Conservation (phyloP, 768 basidiomycete genomes). For the Suillus bovinus region DNA sequence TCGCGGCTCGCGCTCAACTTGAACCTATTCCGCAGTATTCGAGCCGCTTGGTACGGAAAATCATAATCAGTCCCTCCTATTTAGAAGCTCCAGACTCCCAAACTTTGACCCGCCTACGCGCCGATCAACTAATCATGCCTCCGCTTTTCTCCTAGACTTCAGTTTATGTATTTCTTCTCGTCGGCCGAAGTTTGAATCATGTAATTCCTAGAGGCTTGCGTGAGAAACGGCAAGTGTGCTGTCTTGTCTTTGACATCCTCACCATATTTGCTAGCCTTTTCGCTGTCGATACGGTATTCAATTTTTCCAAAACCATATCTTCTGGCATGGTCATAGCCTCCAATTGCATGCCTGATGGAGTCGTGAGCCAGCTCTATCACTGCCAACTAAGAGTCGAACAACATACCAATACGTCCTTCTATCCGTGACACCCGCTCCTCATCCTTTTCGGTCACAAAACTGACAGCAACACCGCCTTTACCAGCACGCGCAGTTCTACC, state of each 20-base stretch:
- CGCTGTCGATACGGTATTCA: conserved; percentile 90
- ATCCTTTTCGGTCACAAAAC: conserved; percentile 93
- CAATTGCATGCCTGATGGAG: conserved; percentile 64
- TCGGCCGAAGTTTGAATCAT: conserved; percentile 87
- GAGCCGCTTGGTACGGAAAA: too few species aligned
- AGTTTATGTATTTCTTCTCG: conserved; percentile 80
- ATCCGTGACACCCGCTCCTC: conserved; percentile 81
- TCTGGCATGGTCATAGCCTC: conserved; percentile 78
- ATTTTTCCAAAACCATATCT: conserved; percentile 73
- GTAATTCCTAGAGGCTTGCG: conserved; percentile 58
- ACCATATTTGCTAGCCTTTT: conserved; percentile 95
- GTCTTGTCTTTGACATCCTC: conserved; percentile 24
- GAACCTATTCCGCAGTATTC: too few species aligned
- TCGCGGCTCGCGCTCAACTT: too few species aligned
- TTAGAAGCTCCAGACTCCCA: too few species aligned
- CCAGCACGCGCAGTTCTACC: conserved; percentile 92
- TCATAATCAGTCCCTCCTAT: too few species aligned
- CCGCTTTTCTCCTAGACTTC: conserved; percentile 42
- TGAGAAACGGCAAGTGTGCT: neutral
- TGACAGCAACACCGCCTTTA: conserved; percentile 84
- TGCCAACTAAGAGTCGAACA: neutral
- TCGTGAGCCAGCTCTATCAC: conserved; percentile 6
- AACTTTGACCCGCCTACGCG: neutral
- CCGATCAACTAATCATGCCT: neutral
- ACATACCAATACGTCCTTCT: conserved; percentile 84